phyloP scores from a whole-genome alignment of 2,329 filamentous ascomycete genomes.

The Gyromitra esculenta region DNA sequence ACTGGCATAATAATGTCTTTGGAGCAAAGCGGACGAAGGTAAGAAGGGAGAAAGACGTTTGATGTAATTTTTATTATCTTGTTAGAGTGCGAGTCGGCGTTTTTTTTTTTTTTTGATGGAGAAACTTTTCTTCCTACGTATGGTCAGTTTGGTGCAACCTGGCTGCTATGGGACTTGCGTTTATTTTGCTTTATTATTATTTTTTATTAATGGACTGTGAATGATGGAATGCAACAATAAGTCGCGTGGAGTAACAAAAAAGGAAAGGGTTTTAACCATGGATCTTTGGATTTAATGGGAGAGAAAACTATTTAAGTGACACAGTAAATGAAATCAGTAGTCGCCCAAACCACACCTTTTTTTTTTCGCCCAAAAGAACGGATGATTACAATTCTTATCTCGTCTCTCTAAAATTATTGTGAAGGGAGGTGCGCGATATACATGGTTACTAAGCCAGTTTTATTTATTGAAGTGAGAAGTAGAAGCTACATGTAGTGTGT shows the following conservation, averaged over 20 bases:
- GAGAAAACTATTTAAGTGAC: not conserved
- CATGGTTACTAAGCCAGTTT: too few relatives aligned
- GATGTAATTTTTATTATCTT: slow-evolving; percentile 39
- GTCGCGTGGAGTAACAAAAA: slow-evolving; percentile 6
- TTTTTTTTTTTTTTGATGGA: slow-evolving; percentile 9
- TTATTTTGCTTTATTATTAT: slow-evolving; percentile 18
- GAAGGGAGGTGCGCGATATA: too few relatives aligned
- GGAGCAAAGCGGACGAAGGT: slow-evolving; percentile 15
- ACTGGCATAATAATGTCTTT: slow-evolving; percentile 38
- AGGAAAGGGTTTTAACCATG: not conserved
- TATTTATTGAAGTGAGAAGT: not conserved
- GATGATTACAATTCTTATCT: not conserved
- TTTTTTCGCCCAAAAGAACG: not conserved
- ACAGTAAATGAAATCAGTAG: not conserved
- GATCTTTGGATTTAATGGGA: not conserved
- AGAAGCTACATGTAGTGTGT: not conserved
- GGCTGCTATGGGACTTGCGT: slow-evolving; percentile 12
- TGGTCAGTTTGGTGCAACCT: slow-evolving; percentile 19
- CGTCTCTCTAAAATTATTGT: not conserved
- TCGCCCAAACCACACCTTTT: not conserved
- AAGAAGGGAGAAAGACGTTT: slow-evolving; percentile 16
- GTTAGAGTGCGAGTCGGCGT: slow-evolving; percentile 33
- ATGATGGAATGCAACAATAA: slow-evolving; percentile 22
- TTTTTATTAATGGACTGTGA: slow-evolving; percentile 19
- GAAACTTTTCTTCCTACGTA: slow-evolving; percentile 18